phyloP scores from a whole-genome alignment of 2,329 filamentous ascomycete genomes.

The Aspergillus sp. region DNA sequence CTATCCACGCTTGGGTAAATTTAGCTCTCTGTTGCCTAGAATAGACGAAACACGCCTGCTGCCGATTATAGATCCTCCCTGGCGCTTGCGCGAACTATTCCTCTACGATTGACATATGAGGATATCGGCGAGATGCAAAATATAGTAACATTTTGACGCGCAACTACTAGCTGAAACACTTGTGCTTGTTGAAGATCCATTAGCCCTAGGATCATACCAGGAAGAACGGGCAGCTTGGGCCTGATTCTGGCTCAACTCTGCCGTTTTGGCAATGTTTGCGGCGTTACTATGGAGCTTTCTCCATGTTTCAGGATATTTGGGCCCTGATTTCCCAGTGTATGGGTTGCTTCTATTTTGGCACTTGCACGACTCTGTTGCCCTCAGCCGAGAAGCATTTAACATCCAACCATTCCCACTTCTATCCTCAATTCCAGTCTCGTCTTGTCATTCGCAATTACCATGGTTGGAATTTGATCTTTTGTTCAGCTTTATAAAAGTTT shows the following conservation, averaged over 20 bases:
- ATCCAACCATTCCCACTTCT: constrained; percentile 33
- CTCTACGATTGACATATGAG: constrained; percentile 24
- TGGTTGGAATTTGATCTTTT: constrained; percentile 22
- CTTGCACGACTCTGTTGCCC: constrained; percentile 19
- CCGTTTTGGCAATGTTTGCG: constrained; percentile 26
- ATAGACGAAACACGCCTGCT: constrained; percentile 27
- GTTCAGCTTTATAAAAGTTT: constrained; percentile 18
- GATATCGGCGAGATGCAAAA: constrained; percentile 35
- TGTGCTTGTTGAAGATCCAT: constrained; percentile 25
- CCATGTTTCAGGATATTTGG: constrained; percentile 41
- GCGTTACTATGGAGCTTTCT: constrained; percentile 35
- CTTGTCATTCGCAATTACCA: constrained; percentile 17
- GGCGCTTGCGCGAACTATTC: constrained; percentile 25
- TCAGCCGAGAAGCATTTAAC: constrained; percentile 38
- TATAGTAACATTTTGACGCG: constrained; percentile 44
- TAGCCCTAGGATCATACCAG: constrained; percentile 23
- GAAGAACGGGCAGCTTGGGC: constrained; percentile 9
- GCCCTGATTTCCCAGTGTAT: constrained; percentile 23
- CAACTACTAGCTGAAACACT: constrained; percentile 39
- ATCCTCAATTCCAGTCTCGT: constrained; percentile 11
- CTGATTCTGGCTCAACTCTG: constrained; percentile 20
- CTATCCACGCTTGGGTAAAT: constrained; percentile 11
- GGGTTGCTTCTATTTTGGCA: constrained; percentile 27
- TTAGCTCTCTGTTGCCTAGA: constrained; percentile 20
- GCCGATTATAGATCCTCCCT: constrained; percentile 25